These are phyloP conservation scores for Fusarium goolgardi DNA, from an alignment of 2,329 filamentous ascomycete genomes.

Conservation along the genomic window DNA sequence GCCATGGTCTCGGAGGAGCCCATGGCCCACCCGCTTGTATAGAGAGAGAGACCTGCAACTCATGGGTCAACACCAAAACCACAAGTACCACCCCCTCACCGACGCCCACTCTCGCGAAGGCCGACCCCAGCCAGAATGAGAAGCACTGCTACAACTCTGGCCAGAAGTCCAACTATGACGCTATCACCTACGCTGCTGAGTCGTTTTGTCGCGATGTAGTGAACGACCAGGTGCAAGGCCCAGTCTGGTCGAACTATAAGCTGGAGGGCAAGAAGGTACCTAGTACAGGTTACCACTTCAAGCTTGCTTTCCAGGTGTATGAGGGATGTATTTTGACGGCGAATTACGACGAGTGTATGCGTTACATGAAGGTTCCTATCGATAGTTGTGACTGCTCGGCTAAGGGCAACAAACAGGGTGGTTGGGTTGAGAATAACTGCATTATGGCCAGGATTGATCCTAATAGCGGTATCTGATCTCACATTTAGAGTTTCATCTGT, in stretches of 20 bases:
- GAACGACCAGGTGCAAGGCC: background rate
- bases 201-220: conserved; percentile 29
- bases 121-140: conserved; percentile 12
- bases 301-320: conserved; percentile 10
- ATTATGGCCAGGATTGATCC: conserved; percentile 6
- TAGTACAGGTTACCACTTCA: conserved; percentile 25
- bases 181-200: conserved; percentile 17
- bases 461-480: fast-evolving
- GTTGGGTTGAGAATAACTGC: conserved; percentile 34
- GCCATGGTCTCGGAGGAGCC: background rate
- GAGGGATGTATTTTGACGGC: conserved; percentile 37
- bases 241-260: conserved; percentile 13
- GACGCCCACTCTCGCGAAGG: background rate
- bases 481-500: background rate
- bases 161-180: conserved; percentile 11
- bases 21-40: background rate
- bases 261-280: conserved; percentile 22
- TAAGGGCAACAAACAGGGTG: conserved; percentile 28
- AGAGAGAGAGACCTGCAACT: background rate
- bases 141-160: conserved; percentile 27
- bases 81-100: background rate
- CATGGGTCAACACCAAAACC: conserved; percentile 15
- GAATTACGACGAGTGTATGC: conserved; percentile 37
- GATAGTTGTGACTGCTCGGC: conserved; percentile 44
- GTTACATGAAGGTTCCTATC: conserved; percentile 42